phyloP scores from a whole-genome alignment of 2,329 filamentous ascomycete species.

The Incumbomyces lentus region DNA sequence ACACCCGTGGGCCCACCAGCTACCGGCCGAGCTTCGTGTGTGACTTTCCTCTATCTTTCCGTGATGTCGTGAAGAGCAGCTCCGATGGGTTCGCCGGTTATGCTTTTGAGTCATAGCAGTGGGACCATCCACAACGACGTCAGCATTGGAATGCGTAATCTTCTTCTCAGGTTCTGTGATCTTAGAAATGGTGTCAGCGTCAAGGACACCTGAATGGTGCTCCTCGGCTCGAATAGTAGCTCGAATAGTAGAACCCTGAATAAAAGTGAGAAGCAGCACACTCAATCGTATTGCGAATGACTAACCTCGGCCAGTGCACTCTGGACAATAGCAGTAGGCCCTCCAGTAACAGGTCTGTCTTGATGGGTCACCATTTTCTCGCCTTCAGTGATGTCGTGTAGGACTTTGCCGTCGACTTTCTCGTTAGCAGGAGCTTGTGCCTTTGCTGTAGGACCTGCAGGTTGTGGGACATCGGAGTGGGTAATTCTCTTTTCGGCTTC shows the following conservation, averaged over 20 bases:
- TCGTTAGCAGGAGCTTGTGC: too few relatives aligned
- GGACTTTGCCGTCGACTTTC: too few relatives aligned
- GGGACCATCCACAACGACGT: slow-evolving; percentile 26
- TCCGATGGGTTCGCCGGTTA: slow-evolving; percentile 24
- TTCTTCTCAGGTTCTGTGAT: slow-evolving; percentile 33
- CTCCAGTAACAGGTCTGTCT: too few relatives aligned
- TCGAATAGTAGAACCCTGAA: slow-evolving; percentile 8
- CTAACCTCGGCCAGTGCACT: too few relatives aligned
- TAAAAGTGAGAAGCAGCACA: too few relatives aligned
- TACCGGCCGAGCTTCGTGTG: too few relatives aligned
- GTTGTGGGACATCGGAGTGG: slow-evolving; percentile 23
- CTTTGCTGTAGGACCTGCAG: too few relatives aligned
- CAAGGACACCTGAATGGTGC: slow-evolving; percentile 25
- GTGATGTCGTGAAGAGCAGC: slow-evolving; percentile 32
- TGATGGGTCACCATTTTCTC: too few relatives aligned
- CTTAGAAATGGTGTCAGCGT: slow-evolving; percentile 28
- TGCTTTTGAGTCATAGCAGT: slow-evolving; percentile 34
- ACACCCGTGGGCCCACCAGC: too few relatives aligned
- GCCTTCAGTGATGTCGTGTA: too few relatives aligned
- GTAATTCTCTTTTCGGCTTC: slow-evolving; percentile 32
- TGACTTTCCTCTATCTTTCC: slow-evolving; percentile 26
- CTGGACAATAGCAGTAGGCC: too few relatives aligned
- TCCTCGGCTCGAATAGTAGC: slow-evolving; percentile 24
- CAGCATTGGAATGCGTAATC: slow-evolving; percentile 26
- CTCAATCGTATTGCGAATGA: too few relatives aligned